Base-by-base conservation (phyloP, 2,329 filamentous ascomycete genomes). In the Podosphaera aphanis region DNA sequence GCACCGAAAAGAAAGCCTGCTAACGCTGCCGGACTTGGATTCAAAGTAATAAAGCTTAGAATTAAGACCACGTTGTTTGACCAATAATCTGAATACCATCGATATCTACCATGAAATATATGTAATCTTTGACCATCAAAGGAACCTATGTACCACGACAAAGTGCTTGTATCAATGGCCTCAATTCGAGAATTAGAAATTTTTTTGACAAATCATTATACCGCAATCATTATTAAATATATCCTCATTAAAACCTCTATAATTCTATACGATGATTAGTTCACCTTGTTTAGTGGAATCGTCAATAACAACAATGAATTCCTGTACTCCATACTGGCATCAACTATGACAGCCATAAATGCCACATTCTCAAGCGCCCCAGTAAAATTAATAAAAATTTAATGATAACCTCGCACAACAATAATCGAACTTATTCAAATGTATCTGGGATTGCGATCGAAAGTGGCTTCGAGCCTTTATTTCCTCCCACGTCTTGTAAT, bases 401-500 rank as follows among this genome's bases (percentile, higher is more conserved):
- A 2, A n/a, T 33, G 6, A n/a, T 7, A 7, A n/a, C 3, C 3
- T 33, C 29, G 23, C 8, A 33, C 10, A 11, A 7, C 13, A 3
- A 3, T 19, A 19, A n/a, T n/a, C n/a, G 8, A 39, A 4, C 11
- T 43, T 11, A 43, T 18, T 29, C 21, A 10, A 39, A 29, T 2
- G 21, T 16, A 11, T 55, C 53, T 21, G 60, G 62, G 46, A 64
- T 63, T 13, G 61, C 57, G 27, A 63, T 59, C 15, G 62, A 63
- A 39, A 63, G 53, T 43, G 57, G 54, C 47, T 62, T 53, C 21
- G 47, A 48, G 39, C 51, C 56, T 20, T 59, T 58, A 35, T 55
- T 59, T 11, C 47, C 54, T 4, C 44, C 47, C 29, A 57, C 57
- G 10, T 25, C 46, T 7, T 48, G 41, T 43, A 50, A 48, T 33